Conservation (phyloP, 306 rosid genomes). For the Cicer chorassanicum region DNA sequence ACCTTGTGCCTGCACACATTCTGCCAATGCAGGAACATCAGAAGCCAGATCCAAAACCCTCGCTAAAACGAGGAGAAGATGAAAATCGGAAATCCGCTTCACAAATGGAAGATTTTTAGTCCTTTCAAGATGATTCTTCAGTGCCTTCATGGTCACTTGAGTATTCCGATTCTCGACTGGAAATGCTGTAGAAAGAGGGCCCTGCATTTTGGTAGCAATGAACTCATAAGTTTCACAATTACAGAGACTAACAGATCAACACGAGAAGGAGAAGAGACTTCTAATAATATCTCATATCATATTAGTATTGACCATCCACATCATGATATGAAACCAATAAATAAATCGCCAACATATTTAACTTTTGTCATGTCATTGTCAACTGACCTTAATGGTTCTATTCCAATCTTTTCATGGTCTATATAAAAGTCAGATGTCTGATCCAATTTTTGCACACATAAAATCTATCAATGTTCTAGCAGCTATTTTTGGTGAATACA, state of each 20-base stretch:
- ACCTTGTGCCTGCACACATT: conserved; percentile 76
- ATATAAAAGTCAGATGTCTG: no score
- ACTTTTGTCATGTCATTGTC: not conserved
- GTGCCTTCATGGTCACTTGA: conserved; percentile 60
- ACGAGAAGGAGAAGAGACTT: not conserved
- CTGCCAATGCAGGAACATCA: conserved; percentile 88
- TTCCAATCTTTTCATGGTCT: not conserved
- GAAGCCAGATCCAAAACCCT: conserved; percentile 67
- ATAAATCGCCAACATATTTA: not conserved
- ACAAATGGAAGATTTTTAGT: conserved; percentile 73
- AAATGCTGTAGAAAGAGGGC: conserved; percentile 77
- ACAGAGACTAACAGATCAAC: conserved; percentile 3
- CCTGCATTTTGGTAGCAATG: conserved; percentile 59
- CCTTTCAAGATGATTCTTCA: conserved; percentile 84
- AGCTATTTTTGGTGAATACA: no score
- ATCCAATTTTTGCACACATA: no score
- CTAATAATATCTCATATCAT: not conserved
- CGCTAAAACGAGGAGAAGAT: conserved; percentile 76
- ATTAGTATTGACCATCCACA: not conserved
- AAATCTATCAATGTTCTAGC: no score
- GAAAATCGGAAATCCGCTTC: conserved; percentile 90
- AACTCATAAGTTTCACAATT: conserved; percentile 34
- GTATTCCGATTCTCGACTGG: conserved; percentile 80
- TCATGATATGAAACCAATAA: not conserved
- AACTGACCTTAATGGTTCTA: conserved; percentile 6